Evolutionary conservation across 179 eudicot species (phyloP).

Genomic region (Nepenthes alata): DNA sequence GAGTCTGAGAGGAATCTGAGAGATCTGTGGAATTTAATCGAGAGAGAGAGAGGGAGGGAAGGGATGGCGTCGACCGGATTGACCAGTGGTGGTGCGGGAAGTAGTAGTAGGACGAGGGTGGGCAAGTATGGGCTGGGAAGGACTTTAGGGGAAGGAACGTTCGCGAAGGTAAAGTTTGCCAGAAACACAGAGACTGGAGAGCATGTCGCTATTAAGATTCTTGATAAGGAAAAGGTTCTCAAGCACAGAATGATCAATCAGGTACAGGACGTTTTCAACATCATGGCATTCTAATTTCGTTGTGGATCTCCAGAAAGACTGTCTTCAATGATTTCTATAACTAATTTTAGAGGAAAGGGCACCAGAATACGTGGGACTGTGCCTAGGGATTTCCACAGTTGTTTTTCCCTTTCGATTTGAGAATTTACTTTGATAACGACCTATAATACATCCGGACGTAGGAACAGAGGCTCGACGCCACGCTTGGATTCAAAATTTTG

Average conservation of each 20-base stretch:
- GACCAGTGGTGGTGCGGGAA: conserved; percentile 6
- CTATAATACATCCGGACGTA: too few relatives aligned
- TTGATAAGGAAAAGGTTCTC: conserved; percentile 59
- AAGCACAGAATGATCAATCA: conserved; percentile 66
- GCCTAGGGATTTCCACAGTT: too few relatives aligned
- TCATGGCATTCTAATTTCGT: background rate
- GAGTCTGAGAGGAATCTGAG: background rate
- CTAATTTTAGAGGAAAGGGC: too few relatives aligned
- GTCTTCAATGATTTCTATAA: too few relatives aligned
- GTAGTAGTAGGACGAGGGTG: conserved; percentile 37
- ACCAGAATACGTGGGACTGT: too few relatives aligned
- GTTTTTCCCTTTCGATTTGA: too few relatives aligned
- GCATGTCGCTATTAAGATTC: conserved; percentile 58
- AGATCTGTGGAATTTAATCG: background rate
- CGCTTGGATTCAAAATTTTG: too few relatives aligned
- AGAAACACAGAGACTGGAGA: conserved; percentile 43
- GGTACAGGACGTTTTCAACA: conserved; percentile 21
- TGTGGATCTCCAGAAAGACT: background rate
- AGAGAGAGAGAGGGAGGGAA: conserved; percentile 3
- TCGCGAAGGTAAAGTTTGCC: conserved; percentile 76
- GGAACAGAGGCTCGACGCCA: too few relatives aligned
- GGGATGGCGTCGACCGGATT: conserved; percentile 19
- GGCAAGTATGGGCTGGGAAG: conserved; percentile 66
- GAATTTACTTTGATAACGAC: too few relatives aligned
- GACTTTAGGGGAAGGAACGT: conserved; percentile 66